Conservation (phyloP, 768 basidiomycete genomes). For the Mycena crocata region DNA sequence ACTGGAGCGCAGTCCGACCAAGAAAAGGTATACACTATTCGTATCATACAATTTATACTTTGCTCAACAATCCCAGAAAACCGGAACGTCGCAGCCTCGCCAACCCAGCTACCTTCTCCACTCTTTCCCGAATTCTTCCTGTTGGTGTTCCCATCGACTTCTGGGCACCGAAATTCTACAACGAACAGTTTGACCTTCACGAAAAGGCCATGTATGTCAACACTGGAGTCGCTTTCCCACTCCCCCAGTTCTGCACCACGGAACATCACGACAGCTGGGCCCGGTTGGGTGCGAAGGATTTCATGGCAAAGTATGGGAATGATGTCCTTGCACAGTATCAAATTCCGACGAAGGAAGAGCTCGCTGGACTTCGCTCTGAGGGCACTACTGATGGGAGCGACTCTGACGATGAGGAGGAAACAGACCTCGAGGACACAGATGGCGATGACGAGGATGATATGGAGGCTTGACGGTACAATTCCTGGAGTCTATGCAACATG, state of each 20-base stretch:
- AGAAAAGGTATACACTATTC: neutral
- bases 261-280: conserved; percentile 10
- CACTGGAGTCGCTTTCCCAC: conserved; percentile 27
- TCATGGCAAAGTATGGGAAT: conserved; percentile 18
- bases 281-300: conserved; percentile 19
- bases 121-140: conserved; percentile 10
- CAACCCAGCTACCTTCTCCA: conserved; percentile 8
- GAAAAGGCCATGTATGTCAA: conserved; percentile 15
- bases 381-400: neutral
- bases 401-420: conserved; percentile 18
- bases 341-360: conserved; percentile 16
- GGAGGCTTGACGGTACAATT: conserved; percentile 15
- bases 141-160: conserved; percentile 17
- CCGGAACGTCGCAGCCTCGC: neutral
- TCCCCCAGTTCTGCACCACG: neutral
- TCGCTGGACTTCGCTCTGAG: no score
- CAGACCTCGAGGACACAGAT: conserved; percentile 18
- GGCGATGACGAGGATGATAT: conserved; percentile 7
- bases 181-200: conserved; percentile 8
- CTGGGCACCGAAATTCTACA: conserved; percentile 17
- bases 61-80: neutral
- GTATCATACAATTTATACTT: neutral
- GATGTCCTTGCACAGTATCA: conserved; percentile 14
- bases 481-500: no score
- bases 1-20: conserved; percentile 16